phyloP scores from a whole-genome alignment of 2,329 filamentous ascomycete species.

The Alternaria sp. region DNA sequence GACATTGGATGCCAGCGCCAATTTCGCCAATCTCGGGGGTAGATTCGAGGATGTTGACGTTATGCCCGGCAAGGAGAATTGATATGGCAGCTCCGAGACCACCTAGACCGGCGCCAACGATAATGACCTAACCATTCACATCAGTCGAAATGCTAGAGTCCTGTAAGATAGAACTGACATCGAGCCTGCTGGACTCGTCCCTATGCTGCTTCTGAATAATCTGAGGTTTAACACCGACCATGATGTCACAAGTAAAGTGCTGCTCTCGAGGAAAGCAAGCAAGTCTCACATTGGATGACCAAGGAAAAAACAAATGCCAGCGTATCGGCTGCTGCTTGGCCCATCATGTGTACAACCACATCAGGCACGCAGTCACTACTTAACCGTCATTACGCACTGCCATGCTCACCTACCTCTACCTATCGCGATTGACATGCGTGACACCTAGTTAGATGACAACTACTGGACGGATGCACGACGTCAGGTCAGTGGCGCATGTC shows the following conservation, averaged over 20 bases:
- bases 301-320: neutral
- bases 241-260: constrained; percentile 31
- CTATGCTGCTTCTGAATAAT: constrained; percentile 40
- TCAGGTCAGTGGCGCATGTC: constrained; percentile 25
- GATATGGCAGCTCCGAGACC: constrained; percentile 63
- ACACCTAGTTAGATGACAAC: constrained; percentile 18
- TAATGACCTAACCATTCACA: constrained; percentile 49
- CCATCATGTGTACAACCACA: constrained; percentile 10
- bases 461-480: constrained; percentile 13
- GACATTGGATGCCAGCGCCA: constrained; percentile 62
- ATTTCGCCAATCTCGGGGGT: constrained; percentile 59
- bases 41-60: constrained; percentile 60
- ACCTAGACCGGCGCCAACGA: constrained; percentile 66
- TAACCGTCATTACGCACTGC: constrained; percentile 23
- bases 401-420: constrained; percentile 40
- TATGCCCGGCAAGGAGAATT: constrained; percentile 58
- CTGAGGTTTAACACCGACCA: constrained; percentile 37
- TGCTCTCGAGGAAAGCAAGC: neutral
- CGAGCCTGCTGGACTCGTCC: constrained; percentile 34
- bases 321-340: neutral
- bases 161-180: constrained; percentile 28
- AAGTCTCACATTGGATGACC: neutral
- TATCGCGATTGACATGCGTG: constrained; percentile 25
- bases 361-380: constrained; percentile 15
- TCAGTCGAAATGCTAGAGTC: neutral